phyloP scores from a whole-genome alignment of 192 early-diverging fungal genomes.

The Piromyces finnis region DNA sequence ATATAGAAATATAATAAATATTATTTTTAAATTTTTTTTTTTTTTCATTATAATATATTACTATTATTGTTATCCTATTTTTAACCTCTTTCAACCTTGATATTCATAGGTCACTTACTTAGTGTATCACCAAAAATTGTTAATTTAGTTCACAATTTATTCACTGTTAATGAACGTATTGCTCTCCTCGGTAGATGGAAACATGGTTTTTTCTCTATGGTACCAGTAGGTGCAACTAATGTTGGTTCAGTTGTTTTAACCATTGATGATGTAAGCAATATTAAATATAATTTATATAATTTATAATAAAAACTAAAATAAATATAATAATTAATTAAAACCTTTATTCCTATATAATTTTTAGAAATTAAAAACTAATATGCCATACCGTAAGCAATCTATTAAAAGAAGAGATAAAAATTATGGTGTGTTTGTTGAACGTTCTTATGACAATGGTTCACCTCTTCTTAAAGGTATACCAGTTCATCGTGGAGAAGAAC shows the following conservation, averaged over 20 bases:
- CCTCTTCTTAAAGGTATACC: constrained; percentile 42
- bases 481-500: constrained; percentile 61
- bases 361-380: constrained; percentile 23
- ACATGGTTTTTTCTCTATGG: constrained; percentile 89
- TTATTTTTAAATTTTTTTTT: constrained; percentile 4
- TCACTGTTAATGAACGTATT: constrained; percentile 94
- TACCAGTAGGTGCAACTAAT: constrained; percentile 94
- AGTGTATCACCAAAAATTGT: constrained; percentile 89
- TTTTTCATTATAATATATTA: neutral
- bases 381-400: constrained; percentile 8
- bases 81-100: too few relatives aligned
- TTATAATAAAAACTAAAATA: too few relatives aligned
- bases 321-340: neutral
- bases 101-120: constrained; percentile 86
- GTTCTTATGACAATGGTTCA: constrained; percentile 42
- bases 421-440: constrained; percentile 59
- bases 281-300: neutral
- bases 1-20: too few relatives aligned
- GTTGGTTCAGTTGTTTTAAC: constrained; percentile 91
- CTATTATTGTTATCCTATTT: too few relatives aligned
- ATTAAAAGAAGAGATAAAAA: constrained; percentile 40
- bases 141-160: constrained; percentile 64
- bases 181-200: constrained; percentile 80
- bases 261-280: constrained; percentile 60
- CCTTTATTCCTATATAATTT: constrained; percentile 1